These are phyloP conservation scores for Chimonanthus salicifolius DNA, from an alignment of 164 flowering plant genomes.

Conservation along the genomic window DNA sequence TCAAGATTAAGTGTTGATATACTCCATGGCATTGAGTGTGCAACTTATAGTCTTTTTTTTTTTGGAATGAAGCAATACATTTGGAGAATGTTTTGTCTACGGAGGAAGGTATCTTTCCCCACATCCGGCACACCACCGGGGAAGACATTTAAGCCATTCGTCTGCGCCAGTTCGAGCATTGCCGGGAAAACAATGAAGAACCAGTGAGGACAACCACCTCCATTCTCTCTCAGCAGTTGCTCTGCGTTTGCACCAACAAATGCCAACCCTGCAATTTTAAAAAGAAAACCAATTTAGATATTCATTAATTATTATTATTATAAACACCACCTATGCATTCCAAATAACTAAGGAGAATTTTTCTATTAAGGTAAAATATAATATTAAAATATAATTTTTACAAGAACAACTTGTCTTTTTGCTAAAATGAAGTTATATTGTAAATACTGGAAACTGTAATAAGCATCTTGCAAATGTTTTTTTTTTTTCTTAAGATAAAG, in stretches of 20 bases:
- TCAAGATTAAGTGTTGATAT: not conserved
- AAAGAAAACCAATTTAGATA: too few species aligned
- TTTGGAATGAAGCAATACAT: slow-evolving; percentile 13
- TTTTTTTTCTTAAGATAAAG: too few species aligned
- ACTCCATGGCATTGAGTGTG: too few species aligned
- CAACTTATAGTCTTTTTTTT: not conserved
- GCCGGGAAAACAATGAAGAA: slow-evolving; percentile 38
- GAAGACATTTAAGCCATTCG: slow-evolving; percentile 11
- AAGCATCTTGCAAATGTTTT: too few species aligned
- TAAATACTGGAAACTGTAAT: too few species aligned
- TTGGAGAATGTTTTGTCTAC: slow-evolving; percentile 24
- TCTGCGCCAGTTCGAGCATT: slow-evolving; percentile 30
- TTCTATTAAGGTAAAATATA: too few species aligned
- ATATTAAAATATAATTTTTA: too few species aligned
- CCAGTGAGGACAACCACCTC: slow-evolving; percentile 25
- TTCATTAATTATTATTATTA: too few species aligned
- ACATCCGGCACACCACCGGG: not conserved
- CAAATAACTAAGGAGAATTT: too few species aligned
- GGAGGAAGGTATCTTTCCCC: slow-evolving; percentile 8
- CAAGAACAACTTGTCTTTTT: too few species aligned
- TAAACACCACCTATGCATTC: too few species aligned
- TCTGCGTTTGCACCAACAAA: slow-evolving; percentile 23
- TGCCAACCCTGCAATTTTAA: slow-evolving; percentile 22
- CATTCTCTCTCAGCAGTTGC: slow-evolving; percentile 17
- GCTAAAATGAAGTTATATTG: too few species aligned